Conservation (phyloP, 257 asterid species). For the Nicotiana paniculata region DNA sequence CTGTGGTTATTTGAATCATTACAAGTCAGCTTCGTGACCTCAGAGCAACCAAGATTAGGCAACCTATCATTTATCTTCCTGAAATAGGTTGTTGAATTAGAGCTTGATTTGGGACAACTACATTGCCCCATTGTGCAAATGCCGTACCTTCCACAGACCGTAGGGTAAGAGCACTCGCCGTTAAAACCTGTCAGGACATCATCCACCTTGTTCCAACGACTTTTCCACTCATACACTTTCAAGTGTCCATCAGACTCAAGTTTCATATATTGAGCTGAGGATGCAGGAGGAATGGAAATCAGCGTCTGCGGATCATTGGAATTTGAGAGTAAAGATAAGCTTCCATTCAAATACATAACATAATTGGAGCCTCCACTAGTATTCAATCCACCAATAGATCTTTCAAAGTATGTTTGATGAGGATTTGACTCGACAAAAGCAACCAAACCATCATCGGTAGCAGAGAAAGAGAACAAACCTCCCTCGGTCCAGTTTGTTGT, state of each 20-base stretch:
- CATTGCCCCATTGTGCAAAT: conserved; percentile 13
- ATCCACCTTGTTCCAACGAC: not conserved
- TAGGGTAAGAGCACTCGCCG: conserved; percentile 8
- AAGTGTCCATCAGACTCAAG: conserved; percentile 21
- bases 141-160: conserved; percentile 14
- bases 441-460: not conserved
- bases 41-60: conserved; percentile 11
- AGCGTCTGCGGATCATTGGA: not conserved
- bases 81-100: not conserved
- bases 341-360: conserved; percentile 6
- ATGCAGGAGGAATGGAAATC: not conserved
- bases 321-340: not conserved
- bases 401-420: conserved; percentile 7
- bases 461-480: conserved; percentile 10
- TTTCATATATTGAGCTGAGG: conserved; percentile 12
- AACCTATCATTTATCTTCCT: not conserved
- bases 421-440: conserved; percentile 14
- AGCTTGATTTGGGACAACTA: conserved; percentile 12
- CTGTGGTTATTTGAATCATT: not conserved
- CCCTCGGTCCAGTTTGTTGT: conserved; percentile 5
- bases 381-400: not conserved
- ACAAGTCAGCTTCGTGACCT: not conserved
- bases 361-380: not conserved
- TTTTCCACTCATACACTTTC: conserved; percentile 11
- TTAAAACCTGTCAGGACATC: not conserved